These are phyloP conservation scores for Taphrina communis DNA, from an alignment of 1,139 yeast species.

Conservation along the genomic window DNA sequence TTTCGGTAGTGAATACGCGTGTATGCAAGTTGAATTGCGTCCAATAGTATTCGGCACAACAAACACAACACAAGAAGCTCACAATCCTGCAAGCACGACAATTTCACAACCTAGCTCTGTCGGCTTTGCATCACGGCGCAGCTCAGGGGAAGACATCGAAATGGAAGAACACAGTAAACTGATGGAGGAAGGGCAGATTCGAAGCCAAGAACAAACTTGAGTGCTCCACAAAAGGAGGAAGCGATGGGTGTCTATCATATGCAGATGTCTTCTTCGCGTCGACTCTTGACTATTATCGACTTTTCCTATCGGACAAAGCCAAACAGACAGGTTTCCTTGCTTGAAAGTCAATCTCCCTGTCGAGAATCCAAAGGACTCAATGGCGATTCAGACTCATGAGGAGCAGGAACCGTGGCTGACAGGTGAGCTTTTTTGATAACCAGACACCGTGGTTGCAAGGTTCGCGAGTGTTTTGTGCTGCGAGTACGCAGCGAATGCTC, in stretches of 20 bases:
- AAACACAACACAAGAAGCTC: background rate
- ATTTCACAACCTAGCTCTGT: background rate
- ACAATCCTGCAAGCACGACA: background rate
- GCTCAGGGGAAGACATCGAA: conserved; percentile 14
- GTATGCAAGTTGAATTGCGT: conserved; percentile 38
- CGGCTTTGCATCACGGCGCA: background rate
- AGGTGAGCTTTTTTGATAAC: conserved; percentile 35
- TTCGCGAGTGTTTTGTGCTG: background rate
- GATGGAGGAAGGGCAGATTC: conserved; percentile 14
- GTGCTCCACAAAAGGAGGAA: background rate
- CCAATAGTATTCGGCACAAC: conserved; percentile 39
- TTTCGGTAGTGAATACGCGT: conserved; percentile 42
- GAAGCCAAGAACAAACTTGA: background rate
- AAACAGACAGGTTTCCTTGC: conserved; percentile 41
- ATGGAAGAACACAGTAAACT: conserved; percentile 7
- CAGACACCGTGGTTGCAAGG: conserved; percentile 2
- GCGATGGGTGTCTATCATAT: background rate
- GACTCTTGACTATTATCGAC: conserved; percentile 41
- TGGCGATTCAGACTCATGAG: conserved; percentile 40
- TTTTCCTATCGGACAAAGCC: conserved; percentile 34
- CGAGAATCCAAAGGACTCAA: conserved; percentile 33
- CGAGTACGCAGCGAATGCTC: background rate
- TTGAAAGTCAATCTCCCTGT: conserved; percentile 34
- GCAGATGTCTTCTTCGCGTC: conserved; percentile 40
- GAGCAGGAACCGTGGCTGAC: conserved; percentile 42